A percentile compares a stretch with the other conserved stretches of the same genome.
phyloP scores from a whole-genome alignment of 768 basidiomycete genomes.

The Rhizopogon vulgaris region DNA sequence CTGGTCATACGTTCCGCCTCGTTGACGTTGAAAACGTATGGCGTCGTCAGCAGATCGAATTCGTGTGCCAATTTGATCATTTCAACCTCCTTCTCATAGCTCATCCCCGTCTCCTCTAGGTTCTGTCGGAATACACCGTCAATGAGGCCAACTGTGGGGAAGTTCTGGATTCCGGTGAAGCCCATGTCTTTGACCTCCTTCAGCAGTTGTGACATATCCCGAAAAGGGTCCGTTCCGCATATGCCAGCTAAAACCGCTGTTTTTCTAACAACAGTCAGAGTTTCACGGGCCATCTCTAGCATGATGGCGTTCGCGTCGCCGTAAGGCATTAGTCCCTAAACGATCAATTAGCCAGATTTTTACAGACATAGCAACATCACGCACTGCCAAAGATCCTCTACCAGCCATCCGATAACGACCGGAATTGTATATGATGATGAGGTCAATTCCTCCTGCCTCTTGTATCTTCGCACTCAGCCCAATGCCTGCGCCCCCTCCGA shows the following conservation, averaged over 20 bases:
- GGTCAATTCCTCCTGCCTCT: slow-evolving; percentile 19
- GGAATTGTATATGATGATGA: slow-evolving; percentile 26
- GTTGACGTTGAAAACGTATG: slow-evolving; percentile 22
- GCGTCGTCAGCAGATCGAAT: slow-evolving; percentile 19
- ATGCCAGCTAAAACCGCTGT: slow-evolving; percentile 23
- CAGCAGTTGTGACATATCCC: slow-evolving; percentile 19
- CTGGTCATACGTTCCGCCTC: slow-evolving; percentile 19
- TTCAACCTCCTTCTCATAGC: slow-evolving; percentile 24
- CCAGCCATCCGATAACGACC: slow-evolving; percentile 25
- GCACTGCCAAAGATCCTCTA: slow-evolving; percentile 23
- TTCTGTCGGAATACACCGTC: slow-evolving; percentile 24
- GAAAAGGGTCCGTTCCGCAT: slow-evolving; percentile 24
- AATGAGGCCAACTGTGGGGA: slow-evolving; percentile 23
- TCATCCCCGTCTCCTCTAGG: slow-evolving; percentile 25
- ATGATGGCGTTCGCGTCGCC: slow-evolving; percentile 24
- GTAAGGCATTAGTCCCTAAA: slow-evolving; percentile 22
- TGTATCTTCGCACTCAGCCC: slow-evolving; percentile 23
- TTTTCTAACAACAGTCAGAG: slow-evolving; percentile 20
- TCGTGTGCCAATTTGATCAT: slow-evolving; percentile 21
- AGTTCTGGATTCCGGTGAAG: slow-evolving; percentile 22
- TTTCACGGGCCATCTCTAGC: slow-evolving; percentile 23
- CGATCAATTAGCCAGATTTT: neutral
- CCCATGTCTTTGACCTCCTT: slow-evolving; percentile 19
- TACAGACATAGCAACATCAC: slow-evolving; percentile 2
- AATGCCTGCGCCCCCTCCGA: slow-evolving; percentile 20